A percentile compares a stretch with the other conserved stretches of the same genome.
These are phyloP conservation scores for Trichoderma oligosporum DNA, from an alignment of 2,329 filamentous ascomycete genomes.

Conservation along the genomic window DNA sequence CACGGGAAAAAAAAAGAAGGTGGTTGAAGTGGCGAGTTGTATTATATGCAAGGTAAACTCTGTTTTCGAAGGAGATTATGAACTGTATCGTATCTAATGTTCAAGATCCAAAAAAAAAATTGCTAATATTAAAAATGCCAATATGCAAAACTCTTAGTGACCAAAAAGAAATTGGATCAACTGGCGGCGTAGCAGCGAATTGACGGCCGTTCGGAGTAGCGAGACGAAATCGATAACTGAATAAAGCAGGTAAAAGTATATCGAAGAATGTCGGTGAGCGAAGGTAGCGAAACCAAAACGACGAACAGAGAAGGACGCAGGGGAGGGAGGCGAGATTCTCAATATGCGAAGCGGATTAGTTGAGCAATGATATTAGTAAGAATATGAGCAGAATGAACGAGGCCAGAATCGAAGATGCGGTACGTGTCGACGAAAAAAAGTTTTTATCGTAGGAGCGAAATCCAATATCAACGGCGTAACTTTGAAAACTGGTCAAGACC, in stretches of 20 bases:
- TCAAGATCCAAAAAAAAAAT: not conserved
- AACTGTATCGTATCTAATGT: constrained; percentile 2
- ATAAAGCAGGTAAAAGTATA: constrained; percentile 2
- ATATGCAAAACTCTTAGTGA: constrained; percentile 9
- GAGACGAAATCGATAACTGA: constrained; percentile 4
- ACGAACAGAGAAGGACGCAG: constrained; percentile 18
- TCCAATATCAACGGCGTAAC: constrained; percentile 27
- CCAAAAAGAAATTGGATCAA: not conserved
- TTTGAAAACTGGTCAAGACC: constrained; percentile 28
- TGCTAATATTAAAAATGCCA: constrained; percentile 14
- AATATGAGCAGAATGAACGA: constrained; percentile 35
- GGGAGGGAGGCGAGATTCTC: constrained; percentile 4
- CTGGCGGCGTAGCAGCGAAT: not conserved
- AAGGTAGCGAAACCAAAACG: constrained; percentile 16
- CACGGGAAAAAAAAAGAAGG: constrained; percentile 37
- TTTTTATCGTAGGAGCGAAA: constrained; percentile 28
- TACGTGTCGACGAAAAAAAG: constrained; percentile 26
- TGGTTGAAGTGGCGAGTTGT: not conserved
- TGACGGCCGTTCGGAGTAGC: constrained; percentile 14
- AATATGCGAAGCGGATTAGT: constrained; percentile 11
- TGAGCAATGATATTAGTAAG: constrained; percentile 32
- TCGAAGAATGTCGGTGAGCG: constrained; percentile 21
- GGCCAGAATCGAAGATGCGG: constrained; percentile 25
- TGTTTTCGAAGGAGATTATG: constrained; percentile 15
- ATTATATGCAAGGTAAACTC: constrained; percentile 21